phyloP scores from a whole-genome alignment of 1,284 basidiomycete genomes.

The Pterulicium gracile region DNA sequence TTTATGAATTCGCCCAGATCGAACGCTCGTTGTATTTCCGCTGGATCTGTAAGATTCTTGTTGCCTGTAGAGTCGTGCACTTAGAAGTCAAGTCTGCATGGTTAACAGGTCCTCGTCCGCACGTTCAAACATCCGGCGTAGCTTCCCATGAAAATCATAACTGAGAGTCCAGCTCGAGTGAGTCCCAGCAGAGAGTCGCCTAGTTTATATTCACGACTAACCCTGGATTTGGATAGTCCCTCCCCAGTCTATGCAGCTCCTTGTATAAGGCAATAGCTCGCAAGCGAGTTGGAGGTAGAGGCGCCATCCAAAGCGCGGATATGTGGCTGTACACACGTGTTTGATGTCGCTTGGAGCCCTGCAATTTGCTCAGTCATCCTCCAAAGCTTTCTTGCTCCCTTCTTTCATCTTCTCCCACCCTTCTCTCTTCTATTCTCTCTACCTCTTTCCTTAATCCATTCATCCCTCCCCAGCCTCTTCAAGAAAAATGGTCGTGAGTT shows the following conservation, averaged over 20 bases:
- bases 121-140: conserved; percentile 68
- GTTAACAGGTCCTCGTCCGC: conserved; percentile 14
- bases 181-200: too few species aligned
- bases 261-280: conserved; percentile 67
- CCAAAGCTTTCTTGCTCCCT: neutral
- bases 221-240: conserved; percentile 71
- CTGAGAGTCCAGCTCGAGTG: too few species aligned
- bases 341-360: too few species aligned
- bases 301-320: neutral
- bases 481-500: conserved; percentile 11
- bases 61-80: conserved; percentile 44
- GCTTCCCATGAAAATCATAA: conserved; percentile 64
- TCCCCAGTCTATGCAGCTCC: conserved; percentile 65
- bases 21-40: conserved; percentile 71
- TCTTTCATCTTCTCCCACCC: conserved; percentile 3
- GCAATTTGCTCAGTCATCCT: too few species aligned
- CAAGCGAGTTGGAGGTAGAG: conserved; percentile 29
- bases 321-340: too few species aligned
- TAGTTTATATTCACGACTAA: too few species aligned
- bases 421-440: conserved; percentile 11
- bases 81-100: conserved; percentile 4
- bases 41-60: conserved; percentile 51
- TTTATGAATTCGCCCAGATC: conserved; percentile 81
- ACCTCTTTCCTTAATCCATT: conserved; percentile 14
- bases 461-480: conserved; percentile 9